Conservation (phyloP, 2,329 filamentous ascomycete genomes). For the Berkeleyomyces rouxiae region DNA sequence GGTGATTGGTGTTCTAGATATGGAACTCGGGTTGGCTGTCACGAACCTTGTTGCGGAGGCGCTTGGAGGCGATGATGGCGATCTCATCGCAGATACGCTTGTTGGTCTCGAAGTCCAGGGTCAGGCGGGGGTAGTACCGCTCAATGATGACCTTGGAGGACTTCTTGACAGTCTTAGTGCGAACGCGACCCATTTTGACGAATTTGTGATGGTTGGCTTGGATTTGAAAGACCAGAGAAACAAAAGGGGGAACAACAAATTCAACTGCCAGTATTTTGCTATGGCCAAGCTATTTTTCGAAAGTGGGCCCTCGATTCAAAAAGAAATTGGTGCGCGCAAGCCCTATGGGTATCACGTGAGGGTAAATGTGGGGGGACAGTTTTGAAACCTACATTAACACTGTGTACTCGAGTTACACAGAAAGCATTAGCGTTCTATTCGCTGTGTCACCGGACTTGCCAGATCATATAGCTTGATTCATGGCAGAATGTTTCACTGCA, state of each 20-base stretch:
- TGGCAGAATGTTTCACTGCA: neutral
- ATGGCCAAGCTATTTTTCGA: constrained; percentile 2
- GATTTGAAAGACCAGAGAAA: constrained; percentile 15
- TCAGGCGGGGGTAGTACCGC: constrained; percentile 93
- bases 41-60: constrained; percentile 91
- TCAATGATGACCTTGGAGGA: constrained; percentile 99
- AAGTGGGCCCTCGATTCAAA: neutral
- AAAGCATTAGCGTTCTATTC: neutral
- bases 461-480: neutral
- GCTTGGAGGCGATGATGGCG: constrained; percentile 97
- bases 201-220: constrained; percentile 26
- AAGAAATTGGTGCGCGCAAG: constrained; percentile 6
- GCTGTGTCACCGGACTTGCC: too few species aligned
- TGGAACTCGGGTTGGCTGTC: neutral
- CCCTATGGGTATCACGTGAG: constrained; percentile 7
- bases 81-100: constrained; percentile 99
- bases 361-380: neutral
- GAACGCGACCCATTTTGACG: constrained; percentile 54
- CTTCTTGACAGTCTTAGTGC: constrained; percentile 55
- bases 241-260: neutral
- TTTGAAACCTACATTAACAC: neutral
- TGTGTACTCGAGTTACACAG: neutral
- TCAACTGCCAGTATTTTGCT: constrained; percentile 4
- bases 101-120: constrained; percentile 99
- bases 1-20: neutral